phyloP scores from a whole-genome alignment of 768 basidiomycete genomes.

The Tylopilus vinaceipallidus region DNA sequence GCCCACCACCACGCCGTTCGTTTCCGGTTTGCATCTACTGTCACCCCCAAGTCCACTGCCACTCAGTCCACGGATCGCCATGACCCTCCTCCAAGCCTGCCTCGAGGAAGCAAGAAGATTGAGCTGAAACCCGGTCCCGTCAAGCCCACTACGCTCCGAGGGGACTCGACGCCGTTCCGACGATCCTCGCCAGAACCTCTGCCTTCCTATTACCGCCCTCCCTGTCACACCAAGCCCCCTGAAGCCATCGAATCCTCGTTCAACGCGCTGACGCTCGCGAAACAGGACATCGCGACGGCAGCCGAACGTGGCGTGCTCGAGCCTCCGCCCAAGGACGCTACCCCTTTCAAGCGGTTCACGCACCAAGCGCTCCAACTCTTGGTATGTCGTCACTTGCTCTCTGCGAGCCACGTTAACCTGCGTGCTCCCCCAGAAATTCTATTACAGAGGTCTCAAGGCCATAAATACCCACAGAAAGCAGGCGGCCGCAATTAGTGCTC shows the following conservation, averaged over 20 bases:
- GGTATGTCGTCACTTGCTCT: constrained; percentile 28
- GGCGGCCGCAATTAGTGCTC: constrained; percentile 50
- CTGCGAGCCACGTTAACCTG: background rate
- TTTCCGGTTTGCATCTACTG: constrained; percentile 28
- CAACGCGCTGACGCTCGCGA: constrained; percentile 47
- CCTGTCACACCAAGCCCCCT: constrained; percentile 23
- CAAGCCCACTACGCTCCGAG: constrained; percentile 36
- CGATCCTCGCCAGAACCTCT: constrained; percentile 24
- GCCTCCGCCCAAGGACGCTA: constrained; percentile 63
- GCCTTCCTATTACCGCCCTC: constrained; percentile 26
- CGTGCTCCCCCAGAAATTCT: constrained; percentile 64
- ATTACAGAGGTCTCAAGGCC: constrained; percentile 71
- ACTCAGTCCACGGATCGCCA: constrained; percentile 19
- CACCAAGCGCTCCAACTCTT: constrained; percentile 50
- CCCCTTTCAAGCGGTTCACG: constrained; percentile 47
- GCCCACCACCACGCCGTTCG: constrained; percentile 3
- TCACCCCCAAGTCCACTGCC: constrained; percentile 26
- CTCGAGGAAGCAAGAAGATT: constrained; percentile 45
- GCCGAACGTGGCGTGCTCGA: constrained; percentile 63
- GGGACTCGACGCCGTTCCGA: constrained; percentile 17
- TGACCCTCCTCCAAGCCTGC: constrained; percentile 24
- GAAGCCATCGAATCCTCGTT: constrained; percentile 18
- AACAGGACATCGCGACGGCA: constrained; percentile 65
- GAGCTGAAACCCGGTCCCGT: constrained; percentile 66
- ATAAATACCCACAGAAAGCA: constrained; percentile 62